Percentiles rank a stretch among this genome's conserved stretches.
Evolutionary conservation across 2,329 filamentous ascomycete species (phyloP).

Genomic region (Colletotrichum siamense): DNA sequence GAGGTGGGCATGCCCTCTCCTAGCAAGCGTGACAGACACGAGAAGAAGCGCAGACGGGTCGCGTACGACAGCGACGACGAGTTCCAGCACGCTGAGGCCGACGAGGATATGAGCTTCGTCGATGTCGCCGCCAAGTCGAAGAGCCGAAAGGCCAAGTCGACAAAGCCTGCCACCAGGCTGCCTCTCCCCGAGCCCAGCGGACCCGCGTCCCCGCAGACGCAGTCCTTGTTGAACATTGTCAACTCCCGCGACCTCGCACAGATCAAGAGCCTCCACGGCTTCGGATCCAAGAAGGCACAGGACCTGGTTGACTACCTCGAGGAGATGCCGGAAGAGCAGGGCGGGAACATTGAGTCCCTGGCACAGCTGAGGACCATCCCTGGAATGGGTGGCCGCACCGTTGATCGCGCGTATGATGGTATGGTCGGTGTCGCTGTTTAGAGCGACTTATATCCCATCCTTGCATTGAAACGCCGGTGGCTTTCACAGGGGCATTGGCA

Average conservation of each 20-base stretch:
- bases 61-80: constrained; percentile 41
- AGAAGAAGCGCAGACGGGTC: constrained; percentile 28
- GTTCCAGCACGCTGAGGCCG: constrained; percentile 44
- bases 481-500: constrained; percentile 4
- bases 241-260: constrained; percentile 72
- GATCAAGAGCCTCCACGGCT: constrained; percentile 72
- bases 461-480: neutral
- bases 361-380: constrained; percentile 59
- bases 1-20: neutral
- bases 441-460: neutral
- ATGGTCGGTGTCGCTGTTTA: constrained; percentile 31
- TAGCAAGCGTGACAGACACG: constrained; percentile 1
- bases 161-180: constrained; percentile 28
- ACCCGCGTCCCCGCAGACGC: constrained; percentile 59
- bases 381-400: constrained; percentile 60
- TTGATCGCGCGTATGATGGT: constrained; percentile 62
- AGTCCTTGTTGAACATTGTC: constrained; percentile 70
- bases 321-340: constrained; percentile 45
- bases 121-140: constrained; percentile 32
- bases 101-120: constrained; percentile 43
- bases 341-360: constrained; percentile 50
- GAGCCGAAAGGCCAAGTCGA: constrained; percentile 34
- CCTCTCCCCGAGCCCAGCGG: constrained; percentile 46
- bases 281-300: constrained; percentile 74
- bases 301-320: constrained; percentile 64